Evolutionary conservation across 352 stramenopile genomes (phyloP), one percentile per base, ranked within the genome.

Genomic region (Phytophthora palmivora): DNA sequence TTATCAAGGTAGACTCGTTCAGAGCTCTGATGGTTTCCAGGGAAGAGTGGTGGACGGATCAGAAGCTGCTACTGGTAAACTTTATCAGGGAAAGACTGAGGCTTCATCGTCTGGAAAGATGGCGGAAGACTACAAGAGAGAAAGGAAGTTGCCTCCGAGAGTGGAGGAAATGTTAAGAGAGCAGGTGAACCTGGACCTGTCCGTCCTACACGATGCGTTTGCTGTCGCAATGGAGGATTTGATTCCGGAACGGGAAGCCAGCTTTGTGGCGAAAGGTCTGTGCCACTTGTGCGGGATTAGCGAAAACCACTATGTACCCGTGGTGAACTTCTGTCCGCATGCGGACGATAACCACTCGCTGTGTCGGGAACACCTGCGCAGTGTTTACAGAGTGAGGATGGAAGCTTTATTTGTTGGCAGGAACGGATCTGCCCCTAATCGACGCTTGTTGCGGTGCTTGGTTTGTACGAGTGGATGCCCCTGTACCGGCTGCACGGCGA

Each of bases 261-360:
- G 77, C 63, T 93, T 93, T 58, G 76, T 93, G 57, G 81, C 82
- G 18, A 87, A 85, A 21, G 82, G 84, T 15, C 38, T 86, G 15
- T 93, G 84, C 46, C 84, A 93, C 22, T 52, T 93, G 30, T 93
- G 84, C 46, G 80, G 76, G 38, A 50, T 69, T 34, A 74, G 47
- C 24, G 74, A 85, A 37, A 73, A 64, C 6, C 66, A 84, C 41
- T 76, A 72, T 28, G 73, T 89, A 18, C 78, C 84, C 2, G 84
- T 93, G 2, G 79, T 91, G 50, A 93, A 90, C 48, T 93, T 93
- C 43, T 93, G 84, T 44, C 80, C 84, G 6, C 72, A 78, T 53
- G 86, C 80, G 9, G 62, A 84, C n/a, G 78, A 79, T 21, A 71
- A 64, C 36, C 84, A 93, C 58, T 90, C 84, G 56, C 67, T 93